Conservation (phyloP, 164 flowering plant species). For the Stephania cephalantha region DNA sequence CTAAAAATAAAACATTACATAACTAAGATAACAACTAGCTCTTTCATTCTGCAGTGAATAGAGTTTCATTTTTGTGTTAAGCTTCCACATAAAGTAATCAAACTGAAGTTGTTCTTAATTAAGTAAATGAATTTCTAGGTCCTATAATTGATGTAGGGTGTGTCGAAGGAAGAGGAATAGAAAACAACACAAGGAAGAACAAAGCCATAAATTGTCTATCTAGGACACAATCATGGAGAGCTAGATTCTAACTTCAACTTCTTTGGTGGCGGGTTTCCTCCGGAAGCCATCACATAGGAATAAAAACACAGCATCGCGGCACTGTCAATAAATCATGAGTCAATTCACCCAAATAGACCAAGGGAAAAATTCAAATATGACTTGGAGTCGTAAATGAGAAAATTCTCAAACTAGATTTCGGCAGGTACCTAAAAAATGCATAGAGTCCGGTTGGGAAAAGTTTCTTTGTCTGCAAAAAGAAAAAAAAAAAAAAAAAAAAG, state of each 20-base stretch:
- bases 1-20: too few species aligned
- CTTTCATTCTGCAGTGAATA: too few species aligned
- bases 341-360: not conserved
- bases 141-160: too few species aligned
- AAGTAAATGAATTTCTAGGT: too few species aligned
- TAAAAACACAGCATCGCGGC: conserved; percentile 90
- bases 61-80: too few species aligned
- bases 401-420: not conserved
- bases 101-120: too few species aligned
- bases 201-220: not conserved
- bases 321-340: conserved; percentile 33
- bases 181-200: too few species aligned
- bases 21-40: too few species aligned
- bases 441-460: conserved; percentile 60
- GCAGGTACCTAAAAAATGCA: conserved; percentile 53
- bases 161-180: too few species aligned
- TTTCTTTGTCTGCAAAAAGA: conserved; percentile 61
- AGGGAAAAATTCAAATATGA: not conserved
- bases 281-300: conserved; percentile 70
- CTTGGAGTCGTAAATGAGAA: not conserved
- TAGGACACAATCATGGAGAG: conserved; percentile 19
- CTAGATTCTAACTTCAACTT: conserved; percentile 49
- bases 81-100: too few species aligned
- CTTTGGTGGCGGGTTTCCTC: conserved; percentile 97
- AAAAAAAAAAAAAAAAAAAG: not conserved